These are phyloP conservation scores for Murraya koenigii DNA, from an alignment of 345 rosid species.

Conservation along the genomic window DNA sequence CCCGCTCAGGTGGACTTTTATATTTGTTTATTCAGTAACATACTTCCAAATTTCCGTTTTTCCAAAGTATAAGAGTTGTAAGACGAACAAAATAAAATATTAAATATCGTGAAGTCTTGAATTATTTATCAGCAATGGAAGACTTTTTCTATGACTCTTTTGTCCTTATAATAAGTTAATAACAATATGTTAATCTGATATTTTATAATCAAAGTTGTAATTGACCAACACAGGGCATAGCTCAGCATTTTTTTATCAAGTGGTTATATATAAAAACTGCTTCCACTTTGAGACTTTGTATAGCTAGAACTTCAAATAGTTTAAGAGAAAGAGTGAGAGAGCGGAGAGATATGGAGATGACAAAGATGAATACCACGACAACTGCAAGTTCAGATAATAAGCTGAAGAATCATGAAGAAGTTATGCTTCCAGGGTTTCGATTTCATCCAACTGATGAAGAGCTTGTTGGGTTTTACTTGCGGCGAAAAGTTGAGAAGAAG, in stretches of 20 bases:
- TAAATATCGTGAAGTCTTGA: background rate
- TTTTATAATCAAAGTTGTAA: background rate
- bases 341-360: background rate
- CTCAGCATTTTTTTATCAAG: background rate
- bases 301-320: background rate
- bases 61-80: background rate
- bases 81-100: background rate
- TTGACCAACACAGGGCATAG: slow-evolving; percentile 9
- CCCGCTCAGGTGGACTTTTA: slow-evolving; percentile 23
- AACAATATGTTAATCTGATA: background rate
- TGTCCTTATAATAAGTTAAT: background rate
- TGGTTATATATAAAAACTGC: background rate
- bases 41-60: background rate
- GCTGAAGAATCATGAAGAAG: slow-evolving; percentile 15
- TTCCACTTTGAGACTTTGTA: slow-evolving; percentile 10
- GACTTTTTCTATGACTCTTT: slow-evolving; percentile 13
- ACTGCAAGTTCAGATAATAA: background rate
- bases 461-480: slow-evolving; percentile 44
- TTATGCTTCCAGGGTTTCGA: slow-evolving; percentile 41
- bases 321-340: background rate
- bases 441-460: slow-evolving; percentile 54
- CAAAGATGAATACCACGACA: background rate
- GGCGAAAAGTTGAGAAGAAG: slow-evolving; percentile 36
- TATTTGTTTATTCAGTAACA: background rate
- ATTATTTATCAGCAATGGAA: background rate